Evolutionary conservation across 2,329 filamentous ascomycete genomes (phyloP).

Genomic region (Colletotrichum nymphaeae): DNA sequence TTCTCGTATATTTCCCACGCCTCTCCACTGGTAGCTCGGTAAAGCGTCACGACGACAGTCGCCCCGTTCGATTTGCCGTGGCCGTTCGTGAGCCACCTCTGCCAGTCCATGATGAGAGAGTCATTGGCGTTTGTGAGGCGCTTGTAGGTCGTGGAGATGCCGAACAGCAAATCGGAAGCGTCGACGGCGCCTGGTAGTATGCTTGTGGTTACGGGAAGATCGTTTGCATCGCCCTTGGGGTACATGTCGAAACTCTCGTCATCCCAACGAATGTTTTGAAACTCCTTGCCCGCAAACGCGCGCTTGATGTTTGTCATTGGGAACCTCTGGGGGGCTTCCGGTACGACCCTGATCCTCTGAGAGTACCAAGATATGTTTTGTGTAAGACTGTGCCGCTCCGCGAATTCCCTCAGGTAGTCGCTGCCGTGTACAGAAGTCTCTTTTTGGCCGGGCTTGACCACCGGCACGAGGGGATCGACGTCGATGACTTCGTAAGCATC

Average conservation of each 20-base stretch:
- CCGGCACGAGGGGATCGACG: conserved; percentile 19
- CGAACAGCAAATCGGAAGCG: conserved; percentile 49
- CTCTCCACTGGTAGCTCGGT: conserved; percentile 50
- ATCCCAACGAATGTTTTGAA: conserved; percentile 17
- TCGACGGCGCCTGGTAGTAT: conserved; percentile 47
- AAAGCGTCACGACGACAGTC: conserved; percentile 53
- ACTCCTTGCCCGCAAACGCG: conserved; percentile 1
- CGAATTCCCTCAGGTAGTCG: conserved; percentile 15
- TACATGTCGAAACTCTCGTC: background rate
- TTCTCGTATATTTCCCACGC: conserved; percentile 42
- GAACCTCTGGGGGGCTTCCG: background rate
- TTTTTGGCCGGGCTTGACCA: conserved; percentile 8
- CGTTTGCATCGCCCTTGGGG: conserved; percentile 14
- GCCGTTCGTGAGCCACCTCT: conserved; percentile 58
- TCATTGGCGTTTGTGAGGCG: conserved; percentile 52
- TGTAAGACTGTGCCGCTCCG: conserved; percentile 24
- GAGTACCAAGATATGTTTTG: conserved; percentile 23
- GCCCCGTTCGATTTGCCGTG: conserved; percentile 55
- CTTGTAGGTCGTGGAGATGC: conserved; percentile 52
- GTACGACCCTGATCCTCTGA: conserved; percentile 4
- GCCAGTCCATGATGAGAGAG: conserved; percentile 55
- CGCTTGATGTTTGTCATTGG: conserved; percentile 17
- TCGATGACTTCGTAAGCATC: conserved; percentile 27
- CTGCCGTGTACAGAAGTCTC: background rate
- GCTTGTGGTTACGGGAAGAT: conserved; percentile 49